Evolutionary conservation across 2,329 filamentous ascomycete genomes (phyloP).

Genomic region (Alternaria alternata): DNA sequence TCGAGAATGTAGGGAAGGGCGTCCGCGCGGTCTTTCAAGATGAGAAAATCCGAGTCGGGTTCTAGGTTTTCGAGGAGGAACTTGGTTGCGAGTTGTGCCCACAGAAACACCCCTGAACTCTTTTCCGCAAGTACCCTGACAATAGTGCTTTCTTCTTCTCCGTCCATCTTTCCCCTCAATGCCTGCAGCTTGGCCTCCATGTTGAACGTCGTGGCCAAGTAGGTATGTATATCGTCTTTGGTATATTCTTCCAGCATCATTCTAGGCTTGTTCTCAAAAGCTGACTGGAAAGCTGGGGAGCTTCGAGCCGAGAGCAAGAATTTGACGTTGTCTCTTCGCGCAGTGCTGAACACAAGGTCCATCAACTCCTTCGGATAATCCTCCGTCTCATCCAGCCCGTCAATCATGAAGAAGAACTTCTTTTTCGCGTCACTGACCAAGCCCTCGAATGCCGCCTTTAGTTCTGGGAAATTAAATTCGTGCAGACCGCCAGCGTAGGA

Average conservation of each 20-base stretch:
- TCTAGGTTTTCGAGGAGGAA: constrained; percentile 32
- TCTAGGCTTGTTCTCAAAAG: constrained; percentile 33
- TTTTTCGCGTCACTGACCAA: constrained; percentile 38
- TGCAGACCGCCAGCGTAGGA: constrained; percentile 40
- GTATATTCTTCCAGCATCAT: constrained; percentile 35
- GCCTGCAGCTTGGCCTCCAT: constrained; percentile 20
- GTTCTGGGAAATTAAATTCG: constrained; percentile 29
- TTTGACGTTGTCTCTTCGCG: constrained; percentile 42
- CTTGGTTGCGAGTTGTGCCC: constrained; percentile 34
- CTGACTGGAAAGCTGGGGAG: constrained; percentile 28
- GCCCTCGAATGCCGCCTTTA: constrained; percentile 35
- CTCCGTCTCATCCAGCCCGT: constrained; percentile 44
- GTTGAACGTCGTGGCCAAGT: constrained; percentile 21
- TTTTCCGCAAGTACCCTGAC: constrained; percentile 35
- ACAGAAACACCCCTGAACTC: constrained; percentile 37
- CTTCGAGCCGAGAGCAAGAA: constrained; percentile 41
- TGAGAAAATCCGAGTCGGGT: constrained; percentile 32
- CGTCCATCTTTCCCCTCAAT: constrained; percentile 31
- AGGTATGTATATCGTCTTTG: constrained; percentile 28
- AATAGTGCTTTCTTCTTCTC: constrained; percentile 30
- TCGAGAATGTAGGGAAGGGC: constrained; percentile 36
- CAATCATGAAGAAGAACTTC: constrained; percentile 46
- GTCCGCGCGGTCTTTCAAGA: constrained; percentile 33
- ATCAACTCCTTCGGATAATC: constrained; percentile 31
- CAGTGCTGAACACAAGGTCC: constrained; percentile 25